These are phyloP conservation scores for Gelatoporia subvermispora DNA, from an alignment of 768 basidiomycete genomes.

Conservation along the genomic window DNA sequence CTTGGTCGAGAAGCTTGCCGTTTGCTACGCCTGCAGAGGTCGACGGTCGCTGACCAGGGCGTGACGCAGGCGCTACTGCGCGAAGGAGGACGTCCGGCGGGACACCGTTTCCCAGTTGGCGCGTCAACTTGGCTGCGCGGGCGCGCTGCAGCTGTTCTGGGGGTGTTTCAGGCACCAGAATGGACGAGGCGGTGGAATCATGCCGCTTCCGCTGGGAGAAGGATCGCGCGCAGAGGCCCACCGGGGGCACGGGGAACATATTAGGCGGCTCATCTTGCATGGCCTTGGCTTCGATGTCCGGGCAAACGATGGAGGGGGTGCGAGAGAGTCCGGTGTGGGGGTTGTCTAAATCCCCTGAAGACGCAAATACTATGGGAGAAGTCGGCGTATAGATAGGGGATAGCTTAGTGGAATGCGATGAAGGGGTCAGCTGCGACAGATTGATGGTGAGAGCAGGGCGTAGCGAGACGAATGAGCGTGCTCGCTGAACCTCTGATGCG, in stretches of 20 bases:
- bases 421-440: neutral
- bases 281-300: neutral
- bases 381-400: neutral
- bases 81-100: conserved; percentile 30
- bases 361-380: conserved; percentile 14
- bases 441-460: conserved; percentile 16
- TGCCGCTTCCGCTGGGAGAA: neutral
- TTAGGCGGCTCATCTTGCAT: too few species aligned
- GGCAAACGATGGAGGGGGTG: neutral
- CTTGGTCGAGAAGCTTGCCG: neutral
- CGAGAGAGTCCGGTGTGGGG: neutral
- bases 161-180: conserved; percentile 11
- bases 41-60: neutral
- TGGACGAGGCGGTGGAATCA: conserved; percentile 9
- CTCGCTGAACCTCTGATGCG: conserved; percentile 13
- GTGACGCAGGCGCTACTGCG: conserved; percentile 13
- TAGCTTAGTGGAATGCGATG: neutral
- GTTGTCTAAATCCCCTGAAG: conserved; percentile 1
- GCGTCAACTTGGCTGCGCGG: conserved; percentile 32
- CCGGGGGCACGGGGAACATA: too few species aligned
- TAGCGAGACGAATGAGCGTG: conserved; percentile 17
- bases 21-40: conserved; percentile 2
- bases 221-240: too few species aligned
- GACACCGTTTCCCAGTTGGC: conserved; percentile 34
- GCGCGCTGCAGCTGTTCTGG: conserved; percentile 25